Conservation (phyloP, 176 grass and related monocot species). For the Chrysopogon serrulatus region DNA sequence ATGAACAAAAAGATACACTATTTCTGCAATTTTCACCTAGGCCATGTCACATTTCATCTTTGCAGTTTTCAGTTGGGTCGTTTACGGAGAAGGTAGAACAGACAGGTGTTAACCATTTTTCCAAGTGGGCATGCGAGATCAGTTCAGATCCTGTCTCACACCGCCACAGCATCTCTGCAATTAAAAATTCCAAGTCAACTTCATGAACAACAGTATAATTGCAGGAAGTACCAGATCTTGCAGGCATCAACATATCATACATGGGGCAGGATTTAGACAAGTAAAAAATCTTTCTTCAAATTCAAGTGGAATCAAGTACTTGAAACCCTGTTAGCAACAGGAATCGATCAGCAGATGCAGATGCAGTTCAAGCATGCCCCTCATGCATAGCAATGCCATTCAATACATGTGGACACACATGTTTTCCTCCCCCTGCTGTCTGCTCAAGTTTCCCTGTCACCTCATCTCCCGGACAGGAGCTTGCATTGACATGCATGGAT, state of each 20-base stretch:
- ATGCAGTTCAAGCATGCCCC: not conserved
- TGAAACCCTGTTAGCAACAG: not conserved
- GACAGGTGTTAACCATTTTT: not conserved
- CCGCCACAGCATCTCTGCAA: not conserved
- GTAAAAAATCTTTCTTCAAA: not conserved
- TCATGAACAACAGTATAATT: not conserved
- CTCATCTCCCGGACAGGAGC: constrained; percentile 13
- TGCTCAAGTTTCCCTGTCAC: too few species aligned
- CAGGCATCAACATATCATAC: not conserved
- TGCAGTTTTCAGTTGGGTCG: not conserved
- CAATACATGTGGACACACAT: constrained; percentile 18
- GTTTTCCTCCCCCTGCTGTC: too few species aligned
- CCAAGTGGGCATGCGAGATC: not conserved
- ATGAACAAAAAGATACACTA: not conserved
- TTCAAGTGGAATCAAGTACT: not conserved
- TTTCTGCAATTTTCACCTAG: not conserved
- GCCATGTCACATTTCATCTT: not conserved
- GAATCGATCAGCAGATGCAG: not conserved
- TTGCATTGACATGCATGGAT: constrained; percentile 6
- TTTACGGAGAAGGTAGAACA: not conserved
- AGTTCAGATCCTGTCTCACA: not conserved
- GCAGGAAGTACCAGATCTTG: not conserved
- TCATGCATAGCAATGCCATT: not conserved
- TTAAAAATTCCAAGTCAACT: not conserved
- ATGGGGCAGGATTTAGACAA: not conserved